Evolutionary conservation across 2,329 filamentous ascomycete genomes (phyloP).

Genomic region (Colletotrichum euphorbiae): DNA sequence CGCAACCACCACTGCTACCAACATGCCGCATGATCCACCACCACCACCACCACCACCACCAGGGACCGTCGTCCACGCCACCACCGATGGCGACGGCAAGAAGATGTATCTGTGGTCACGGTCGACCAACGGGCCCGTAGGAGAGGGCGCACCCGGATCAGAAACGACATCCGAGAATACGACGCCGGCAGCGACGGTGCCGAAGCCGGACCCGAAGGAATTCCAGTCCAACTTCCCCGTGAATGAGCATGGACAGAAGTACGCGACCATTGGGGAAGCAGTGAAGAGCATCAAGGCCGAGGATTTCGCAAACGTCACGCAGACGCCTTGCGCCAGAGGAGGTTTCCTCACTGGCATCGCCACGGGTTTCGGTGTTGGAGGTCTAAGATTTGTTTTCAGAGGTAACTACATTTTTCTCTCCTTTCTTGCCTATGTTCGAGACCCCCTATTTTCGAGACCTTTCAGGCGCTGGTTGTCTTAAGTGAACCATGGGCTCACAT

Average conservation of each 20-base stretch:
- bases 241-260: constrained; percentile 39
- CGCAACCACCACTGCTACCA: neutral
- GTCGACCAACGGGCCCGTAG: constrained; percentile 23
- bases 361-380: constrained; percentile 80
- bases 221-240: constrained; percentile 42
- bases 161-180: constrained; percentile 32
- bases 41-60: constrained; percentile 21
- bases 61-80: neutral
- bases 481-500: constrained; percentile 2
- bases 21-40: constrained; percentile 33
- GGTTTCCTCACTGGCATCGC: constrained; percentile 86
- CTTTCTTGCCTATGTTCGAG: neutral
- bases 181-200: neutral
- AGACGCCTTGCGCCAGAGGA: constrained; percentile 85
- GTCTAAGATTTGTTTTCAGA: constrained; percentile 78
- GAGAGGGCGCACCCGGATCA: constrained; percentile 40
- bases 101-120: constrained; percentile 31
- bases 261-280: constrained; percentile 65
- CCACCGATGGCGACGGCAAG: constrained; percentile 7
- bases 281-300: constrained; percentile 74
- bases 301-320: constrained; percentile 79
- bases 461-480: neutral
- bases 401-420: constrained; percentile 62
- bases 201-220: constrained; percentile 35
- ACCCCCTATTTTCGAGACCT: too few relatives aligned